Percentiles rank a stretch among this genome's conserved stretches.
These are phyloP conservation scores for Rhizophagus prolifer DNA, from an alignment of 192 early-diverging fungal species.

Conservation along the genomic window DNA sequence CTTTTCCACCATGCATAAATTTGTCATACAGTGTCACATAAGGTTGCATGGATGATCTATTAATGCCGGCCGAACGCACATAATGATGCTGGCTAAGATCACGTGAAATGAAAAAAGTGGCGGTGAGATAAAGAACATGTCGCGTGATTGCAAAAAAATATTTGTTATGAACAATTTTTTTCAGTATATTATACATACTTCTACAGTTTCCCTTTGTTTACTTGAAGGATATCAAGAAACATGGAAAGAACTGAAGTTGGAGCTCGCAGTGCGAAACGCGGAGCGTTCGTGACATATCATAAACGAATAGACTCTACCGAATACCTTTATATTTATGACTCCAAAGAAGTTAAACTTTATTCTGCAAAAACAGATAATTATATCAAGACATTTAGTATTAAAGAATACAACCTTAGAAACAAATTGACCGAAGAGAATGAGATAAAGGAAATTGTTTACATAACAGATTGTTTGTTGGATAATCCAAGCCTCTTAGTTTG, in stretches of 20 bases:
- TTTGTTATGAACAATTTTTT: no score
- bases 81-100: no score
- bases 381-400: background rate
- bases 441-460: background rate
- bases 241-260: background rate
- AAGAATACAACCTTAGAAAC: background rate
- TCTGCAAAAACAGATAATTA: background rate
- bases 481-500: background rate
- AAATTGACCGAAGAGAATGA: background rate
- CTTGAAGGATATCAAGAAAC: background rate
- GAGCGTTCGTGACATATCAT: background rate
- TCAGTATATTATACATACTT: no score
- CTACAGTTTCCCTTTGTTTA: background rate
- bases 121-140: no score
- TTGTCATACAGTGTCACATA: no score
- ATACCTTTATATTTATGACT: background rate
- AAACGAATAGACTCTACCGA: background rate
- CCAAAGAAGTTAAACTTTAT: background rate
- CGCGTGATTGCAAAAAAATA: no score
- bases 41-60: no score
- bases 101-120: no score
- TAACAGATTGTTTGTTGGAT: background rate
- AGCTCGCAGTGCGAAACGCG: background rate
- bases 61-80: no score
- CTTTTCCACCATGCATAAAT: no score